phyloP scores from a whole-genome alignment of 495 filamentous ascomycete genomes.

The Neurospora discreta region DNA sequence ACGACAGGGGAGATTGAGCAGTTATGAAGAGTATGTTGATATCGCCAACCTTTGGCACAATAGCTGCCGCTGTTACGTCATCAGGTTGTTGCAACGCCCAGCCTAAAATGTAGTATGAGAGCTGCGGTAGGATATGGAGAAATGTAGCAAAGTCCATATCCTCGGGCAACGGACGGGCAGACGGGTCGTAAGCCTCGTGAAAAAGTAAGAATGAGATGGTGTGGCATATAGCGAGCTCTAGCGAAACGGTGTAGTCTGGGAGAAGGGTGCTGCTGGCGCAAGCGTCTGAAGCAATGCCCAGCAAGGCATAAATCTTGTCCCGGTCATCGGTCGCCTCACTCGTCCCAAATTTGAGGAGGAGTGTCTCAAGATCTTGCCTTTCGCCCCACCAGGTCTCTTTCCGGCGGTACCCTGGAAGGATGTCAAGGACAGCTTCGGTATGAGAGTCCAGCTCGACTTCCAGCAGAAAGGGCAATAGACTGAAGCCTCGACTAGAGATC shows the following conservation, averaged over 20 bases:
- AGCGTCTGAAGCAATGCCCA: slow-evolving; percentile 18
- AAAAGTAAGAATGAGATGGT: not conserved
- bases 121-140: no score
- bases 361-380: slow-evolving; percentile 14
- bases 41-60: no score
- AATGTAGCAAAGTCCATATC: no score
- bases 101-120: no score
- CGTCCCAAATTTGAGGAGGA: slow-evolving; percentile 18
- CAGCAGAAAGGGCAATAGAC: slow-evolving; percentile 15
- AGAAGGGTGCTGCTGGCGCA: not conserved
- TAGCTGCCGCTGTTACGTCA: no score
- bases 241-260: fast-evolving
- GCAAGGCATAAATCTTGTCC: slow-evolving; percentile 26
- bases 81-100: no score
- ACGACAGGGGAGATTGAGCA: no score
- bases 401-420: slow-evolving; percentile 21
- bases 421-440: slow-evolving; percentile 25
- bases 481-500: slow-evolving; percentile 17
- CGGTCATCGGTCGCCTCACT: slow-evolving; percentile 20
- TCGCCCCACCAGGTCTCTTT: slow-evolving; percentile 20
- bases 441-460: not conserved
- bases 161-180: no score
- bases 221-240: not conserved
- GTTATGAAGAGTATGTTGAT: no score
- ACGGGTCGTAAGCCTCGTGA: no score